Base-by-base conservation (phyloP, 306 rosid genomes). In the Fragaria vesca region DNA sequence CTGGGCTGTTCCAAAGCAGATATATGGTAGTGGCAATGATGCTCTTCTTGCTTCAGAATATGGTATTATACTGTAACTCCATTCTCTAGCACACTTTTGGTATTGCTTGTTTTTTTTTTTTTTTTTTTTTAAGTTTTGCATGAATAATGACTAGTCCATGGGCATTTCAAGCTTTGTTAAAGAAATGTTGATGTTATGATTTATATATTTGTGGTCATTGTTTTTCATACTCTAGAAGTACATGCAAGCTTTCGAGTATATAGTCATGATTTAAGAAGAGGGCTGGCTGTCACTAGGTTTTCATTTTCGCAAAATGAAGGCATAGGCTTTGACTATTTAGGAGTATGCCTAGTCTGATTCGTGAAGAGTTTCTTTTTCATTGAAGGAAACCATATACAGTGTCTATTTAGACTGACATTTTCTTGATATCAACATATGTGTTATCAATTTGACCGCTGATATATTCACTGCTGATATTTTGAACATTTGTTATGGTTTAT, bases 1-100 rank as follows among this genome's bases (percentile, higher is more conserved):
- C 74, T 95, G 96, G 97, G 97, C 97, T 80, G 86, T 95, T 82
- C 79, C 99, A 5, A 93, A 95, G 92, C 88, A 91, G 85, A 63
- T 93, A 74, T 95, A 90, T 83, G 87, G 79, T 51, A 83, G 84
- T 72, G 89, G 84, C 74, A 48, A 74, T 69, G 81, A 79, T 76
- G 85, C 76, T 21, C 38, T 78, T 84, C 47, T 80, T 84, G 83
- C 81, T 58, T 81, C 90, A 70, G 93, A 86, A 79, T 69, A 85
- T 67, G 97, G 99, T 95, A 12, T 11, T 75, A 7, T 40, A 20
- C 43, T 28, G 52, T 40, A 45, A 40, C 62, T 28, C 18, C 48
- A n/a, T 69, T 52, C 43, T 72, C 73, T 40, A 54, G 61, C 71
- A n/a, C 2, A 13, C 58, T 28, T 21, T 34, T 28, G 12, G 6